Percentiles rank a stretch among this genome's conserved stretches.
These are phyloP conservation scores for Keqinozyma sinolaborantium DNA, from an alignment of 1,139 yeast genomes.

Conservation along the genomic window DNA sequence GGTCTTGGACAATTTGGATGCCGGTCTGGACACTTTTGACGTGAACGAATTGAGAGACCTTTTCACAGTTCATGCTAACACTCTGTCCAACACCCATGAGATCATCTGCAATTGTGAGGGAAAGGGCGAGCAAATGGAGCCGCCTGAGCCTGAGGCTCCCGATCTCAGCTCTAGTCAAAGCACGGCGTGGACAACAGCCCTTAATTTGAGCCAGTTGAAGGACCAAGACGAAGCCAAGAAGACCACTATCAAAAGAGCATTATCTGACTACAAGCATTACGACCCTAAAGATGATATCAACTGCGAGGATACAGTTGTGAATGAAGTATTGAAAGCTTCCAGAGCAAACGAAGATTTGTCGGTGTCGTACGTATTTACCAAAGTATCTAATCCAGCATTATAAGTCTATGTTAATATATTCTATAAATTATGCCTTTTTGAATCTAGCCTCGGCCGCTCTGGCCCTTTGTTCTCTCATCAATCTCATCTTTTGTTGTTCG, in stretches of 20 bases:
- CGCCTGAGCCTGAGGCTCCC: conserved; percentile 6
- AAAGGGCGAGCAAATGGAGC: conserved; percentile 28
- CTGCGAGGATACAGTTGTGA: conserved; percentile 8
- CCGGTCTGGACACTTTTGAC: conserved; percentile 49
- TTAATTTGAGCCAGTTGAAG: conserved; percentile 33
- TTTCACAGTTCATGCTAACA: conserved; percentile 53
- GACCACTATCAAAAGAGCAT: conserved; percentile 50
- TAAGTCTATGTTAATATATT: conserved; percentile 1
- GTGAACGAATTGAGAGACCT: conserved; percentile 68
- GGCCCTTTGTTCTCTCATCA: conserved; percentile 93
- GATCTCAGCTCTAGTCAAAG: conserved; percentile 1
- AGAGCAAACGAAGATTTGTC: conserved; percentile 4
- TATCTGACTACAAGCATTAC: conserved; percentile 60
- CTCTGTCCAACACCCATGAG: conserved; percentile 78
- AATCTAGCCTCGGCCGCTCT: conserved; percentile 94
- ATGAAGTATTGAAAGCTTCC: conserved; percentile 4
- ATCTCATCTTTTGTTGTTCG: conserved; percentile 68
- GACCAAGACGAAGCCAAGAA: conserved; percentile 29
- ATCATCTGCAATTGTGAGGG: conserved; percentile 71
- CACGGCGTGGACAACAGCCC: conserved; percentile 51
- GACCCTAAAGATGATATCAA: conserved; percentile 30
- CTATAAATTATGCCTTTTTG: conserved; percentile 11
- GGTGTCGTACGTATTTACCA: conserved; percentile 13
- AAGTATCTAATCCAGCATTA: conserved; percentile 7
- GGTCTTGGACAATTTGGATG: conserved; percentile 41